phyloP scores from a whole-genome alignment of 352 stramenopile species.

The Pythium chondricola region DNA sequence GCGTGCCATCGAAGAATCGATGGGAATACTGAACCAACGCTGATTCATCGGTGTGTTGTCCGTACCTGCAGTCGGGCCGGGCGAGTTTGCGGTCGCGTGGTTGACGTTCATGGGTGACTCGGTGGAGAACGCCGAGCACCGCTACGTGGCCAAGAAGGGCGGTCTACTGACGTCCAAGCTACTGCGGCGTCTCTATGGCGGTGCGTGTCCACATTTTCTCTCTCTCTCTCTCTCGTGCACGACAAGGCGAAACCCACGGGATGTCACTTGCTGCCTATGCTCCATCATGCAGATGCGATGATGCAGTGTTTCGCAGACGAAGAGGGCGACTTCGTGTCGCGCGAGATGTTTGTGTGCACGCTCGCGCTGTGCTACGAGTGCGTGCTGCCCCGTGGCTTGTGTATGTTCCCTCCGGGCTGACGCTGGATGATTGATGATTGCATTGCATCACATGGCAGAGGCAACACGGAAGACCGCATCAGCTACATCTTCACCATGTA shows the following conservation, averaged over 20 bases:
- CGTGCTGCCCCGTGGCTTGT: too few relatives aligned
- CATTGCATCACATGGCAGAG: too few relatives aligned
- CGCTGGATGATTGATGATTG: too few relatives aligned
- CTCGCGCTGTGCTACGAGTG: constrained; percentile 74
- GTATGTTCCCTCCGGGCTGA: too few relatives aligned
- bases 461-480: constrained; percentile 84
- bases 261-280: background rate
- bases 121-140: constrained; percentile 56
- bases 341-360: constrained; percentile 70
- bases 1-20: background rate
- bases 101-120: constrained; percentile 84
- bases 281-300: constrained; percentile 31
- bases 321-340: constrained; percentile 48
- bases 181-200: constrained; percentile 64
- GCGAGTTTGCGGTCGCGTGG: constrained; percentile 82
- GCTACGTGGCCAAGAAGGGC: constrained; percentile 58
- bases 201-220: too few relatives aligned
- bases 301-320: constrained; percentile 62
- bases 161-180: constrained; percentile 73
- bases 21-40: background rate
- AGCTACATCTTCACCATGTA: constrained; percentile 87
- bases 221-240: too few relatives aligned
- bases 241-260: background rate
- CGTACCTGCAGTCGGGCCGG: constrained; percentile 45
- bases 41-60: constrained; percentile 1